phyloP scores from a whole-genome alignment of 202 grass and related monocot genomes.

The Panicum hallii region DNA sequence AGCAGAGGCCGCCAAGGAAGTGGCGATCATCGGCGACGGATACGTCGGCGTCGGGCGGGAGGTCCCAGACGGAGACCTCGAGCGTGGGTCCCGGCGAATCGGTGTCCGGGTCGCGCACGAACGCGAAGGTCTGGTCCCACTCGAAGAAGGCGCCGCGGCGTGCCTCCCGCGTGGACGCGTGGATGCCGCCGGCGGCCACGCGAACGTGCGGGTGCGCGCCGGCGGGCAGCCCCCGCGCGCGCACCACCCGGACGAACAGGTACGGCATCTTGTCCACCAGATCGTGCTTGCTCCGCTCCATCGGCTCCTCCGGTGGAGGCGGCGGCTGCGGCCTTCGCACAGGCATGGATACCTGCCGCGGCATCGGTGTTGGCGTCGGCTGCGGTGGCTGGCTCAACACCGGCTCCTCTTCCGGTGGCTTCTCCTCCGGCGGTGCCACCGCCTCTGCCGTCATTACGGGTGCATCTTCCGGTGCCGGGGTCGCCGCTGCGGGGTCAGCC shows the following conservation, averaged over 20 bases:
- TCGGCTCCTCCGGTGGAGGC: conserved; percentile 47
- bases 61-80: conserved; percentile 85
- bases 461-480: conserved; percentile 21
- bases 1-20: conserved; percentile 93
- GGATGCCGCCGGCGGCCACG: conserved; percentile 59
- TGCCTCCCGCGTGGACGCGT: conserved; percentile 64
- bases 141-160: conserved; percentile 79
- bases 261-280: conserved; percentile 98
- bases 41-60: conserved; percentile 68
- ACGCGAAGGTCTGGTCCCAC: conserved; percentile 95
- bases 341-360: conserved; percentile 43
- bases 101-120: conserved; percentile 60
- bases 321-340: background rate
- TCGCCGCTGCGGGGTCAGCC: background rate
- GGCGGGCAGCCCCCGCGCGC: conserved; percentile 62
- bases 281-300: conserved; percentile 72
- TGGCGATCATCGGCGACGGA: conserved; percentile 59
- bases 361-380: conserved; percentile 43
- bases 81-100: conserved; percentile 62
- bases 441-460: conserved; percentile 25
- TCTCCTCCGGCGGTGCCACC: conserved; percentile 30
- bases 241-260: conserved; percentile 82
- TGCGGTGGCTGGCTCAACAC: conserved; percentile 2
- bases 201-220: conserved; percentile 74
- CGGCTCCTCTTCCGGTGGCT: conserved; percentile 18